Evolutionary conservation across 169 alveolate genomes (phyloP).

Genomic region (Cryptosporidium ubiquitum): DNA sequence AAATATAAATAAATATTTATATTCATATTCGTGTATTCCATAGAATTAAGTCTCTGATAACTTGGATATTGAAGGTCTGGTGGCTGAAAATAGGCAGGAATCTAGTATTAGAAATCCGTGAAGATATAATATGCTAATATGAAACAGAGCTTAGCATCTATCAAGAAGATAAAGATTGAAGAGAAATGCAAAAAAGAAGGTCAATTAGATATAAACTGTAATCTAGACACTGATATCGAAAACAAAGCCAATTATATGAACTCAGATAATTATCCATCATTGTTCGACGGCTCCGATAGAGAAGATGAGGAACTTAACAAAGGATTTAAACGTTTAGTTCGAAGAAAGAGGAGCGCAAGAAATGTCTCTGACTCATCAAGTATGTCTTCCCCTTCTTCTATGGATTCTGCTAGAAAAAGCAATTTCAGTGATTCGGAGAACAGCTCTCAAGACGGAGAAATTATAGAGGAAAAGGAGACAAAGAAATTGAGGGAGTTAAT

Average conservation of each 20-base stretch:
- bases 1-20: not conserved
- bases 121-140: not conserved
- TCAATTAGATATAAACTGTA: not conserved
- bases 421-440: not conserved
- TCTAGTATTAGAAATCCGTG: not conserved
- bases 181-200: not conserved
- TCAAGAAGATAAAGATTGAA: not conserved
- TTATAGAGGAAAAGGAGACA: conserved; percentile 14
- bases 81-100: not conserved
- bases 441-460: not conserved
- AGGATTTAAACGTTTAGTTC: conserved; percentile 34
- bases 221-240: conserved; percentile 11
- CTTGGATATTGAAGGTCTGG: not conserved
- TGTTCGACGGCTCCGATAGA: not conserved
- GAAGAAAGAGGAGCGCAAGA: conserved; percentile 28
- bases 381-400: not conserved
- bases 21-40: not conserved
- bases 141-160: not conserved
- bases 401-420: not conserved
- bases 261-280: not conserved
- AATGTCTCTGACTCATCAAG: conserved; percentile 47
- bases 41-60: not conserved
- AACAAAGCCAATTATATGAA: conserved; percentile 15
- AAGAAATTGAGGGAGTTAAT: not conserved
- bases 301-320: conserved; percentile 45